phyloP scores from a whole-genome alignment of 2,329 filamentous ascomycete genomes.

The Whalleya microplaca region DNA sequence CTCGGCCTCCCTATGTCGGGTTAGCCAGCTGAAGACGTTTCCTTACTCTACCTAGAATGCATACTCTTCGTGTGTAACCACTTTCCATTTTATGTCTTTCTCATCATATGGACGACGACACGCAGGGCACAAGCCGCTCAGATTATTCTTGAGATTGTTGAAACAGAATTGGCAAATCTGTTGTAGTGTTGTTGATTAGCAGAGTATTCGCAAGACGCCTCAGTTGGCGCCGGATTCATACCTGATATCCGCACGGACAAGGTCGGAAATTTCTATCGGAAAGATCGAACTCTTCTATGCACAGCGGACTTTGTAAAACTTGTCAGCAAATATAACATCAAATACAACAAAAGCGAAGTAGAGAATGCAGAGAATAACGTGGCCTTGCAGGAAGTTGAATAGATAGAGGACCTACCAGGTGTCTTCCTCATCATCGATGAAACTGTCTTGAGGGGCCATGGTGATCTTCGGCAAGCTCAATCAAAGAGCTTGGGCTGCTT shows the following conservation, averaged over 20 bases:
- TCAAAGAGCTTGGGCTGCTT: slow-evolving; percentile 7
- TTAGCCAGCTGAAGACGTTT: slow-evolving; percentile 29
- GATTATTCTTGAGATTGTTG: slow-evolving; percentile 98
- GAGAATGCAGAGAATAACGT: neutral
- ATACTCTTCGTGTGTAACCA: slow-evolving; percentile 93
- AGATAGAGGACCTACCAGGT: slow-evolving; percentile 57
- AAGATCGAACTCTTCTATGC: slow-evolving; percentile 98
- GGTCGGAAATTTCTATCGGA: slow-evolving; percentile 96
- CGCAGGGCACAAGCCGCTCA: slow-evolving; percentile 97
- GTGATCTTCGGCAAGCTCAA: slow-evolving; percentile 30
- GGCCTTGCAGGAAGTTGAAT: too few relatives aligned
- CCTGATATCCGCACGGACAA: slow-evolving; percentile 97
- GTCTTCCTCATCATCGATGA: slow-evolving; percentile 74
- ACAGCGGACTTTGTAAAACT: slow-evolving; percentile 73
- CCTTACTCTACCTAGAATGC: slow-evolving; percentile 39
- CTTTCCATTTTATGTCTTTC: slow-evolving; percentile 95
- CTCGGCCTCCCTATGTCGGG: slow-evolving; percentile 62
- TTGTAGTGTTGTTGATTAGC: slow-evolving; percentile 12
- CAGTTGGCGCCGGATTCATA: slow-evolving; percentile 46
- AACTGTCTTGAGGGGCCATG: slow-evolving; percentile 72
- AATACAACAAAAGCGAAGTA: neutral
- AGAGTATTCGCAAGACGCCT: slow-evolving; percentile 9
- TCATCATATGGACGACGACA: slow-evolving; percentile 96
- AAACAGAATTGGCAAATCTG: slow-evolving; percentile 99
- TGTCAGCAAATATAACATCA: slow-evolving; percentile 31